Percentiles rank a stretch among this genome's conserved stretches.
phyloP scores from a whole-genome alignment of 2,329 filamentous ascomycete species.

The Colletotrichum spinosum region DNA sequence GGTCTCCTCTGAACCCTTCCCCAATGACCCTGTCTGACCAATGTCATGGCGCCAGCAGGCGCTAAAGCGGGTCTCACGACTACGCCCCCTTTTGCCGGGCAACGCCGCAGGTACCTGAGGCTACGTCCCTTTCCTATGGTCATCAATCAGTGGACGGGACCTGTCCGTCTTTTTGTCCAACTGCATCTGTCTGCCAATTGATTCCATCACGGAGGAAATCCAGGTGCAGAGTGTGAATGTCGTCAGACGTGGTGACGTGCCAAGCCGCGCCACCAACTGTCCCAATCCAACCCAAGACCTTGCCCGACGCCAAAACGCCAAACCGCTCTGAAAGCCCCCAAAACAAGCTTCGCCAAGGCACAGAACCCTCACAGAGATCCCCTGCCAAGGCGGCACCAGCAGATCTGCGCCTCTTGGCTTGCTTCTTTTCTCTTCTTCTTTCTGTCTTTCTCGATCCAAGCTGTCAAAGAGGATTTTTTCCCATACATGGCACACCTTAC shows the following conservation, averaged over 20 bases:
- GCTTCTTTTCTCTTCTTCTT: constrained; percentile 7
- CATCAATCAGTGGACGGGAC: too few relatives aligned
- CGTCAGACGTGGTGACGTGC: constrained; percentile 34
- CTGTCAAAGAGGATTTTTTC: too few relatives aligned
- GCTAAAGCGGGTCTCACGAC: constrained; percentile 21
- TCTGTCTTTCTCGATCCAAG: too few relatives aligned
- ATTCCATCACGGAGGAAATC: background rate
- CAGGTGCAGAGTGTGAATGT: background rate
- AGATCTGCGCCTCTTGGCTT: constrained; percentile 23
- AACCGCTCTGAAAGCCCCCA: background rate
- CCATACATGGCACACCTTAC: too few relatives aligned
- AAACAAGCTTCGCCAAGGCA: constrained; percentile 37
- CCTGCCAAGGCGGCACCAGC: constrained; percentile 12
- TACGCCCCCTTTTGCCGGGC: background rate
- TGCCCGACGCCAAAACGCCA: background rate
- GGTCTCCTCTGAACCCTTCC: background rate
- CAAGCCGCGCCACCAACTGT: constrained; percentile 26
- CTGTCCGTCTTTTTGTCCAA: too few relatives aligned
- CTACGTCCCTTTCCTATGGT: too few relatives aligned
- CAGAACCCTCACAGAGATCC: constrained; percentile 4
- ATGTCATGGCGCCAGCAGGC: constrained; percentile 3
- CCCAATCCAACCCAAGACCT: constrained; percentile 2
- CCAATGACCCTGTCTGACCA: background rate
- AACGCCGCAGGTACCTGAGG: too few relatives aligned
- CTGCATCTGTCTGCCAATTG: background rate